Conservation (phyloP, 257 asterid genomes). For the Lithospermum erythrorhizon region DNA sequence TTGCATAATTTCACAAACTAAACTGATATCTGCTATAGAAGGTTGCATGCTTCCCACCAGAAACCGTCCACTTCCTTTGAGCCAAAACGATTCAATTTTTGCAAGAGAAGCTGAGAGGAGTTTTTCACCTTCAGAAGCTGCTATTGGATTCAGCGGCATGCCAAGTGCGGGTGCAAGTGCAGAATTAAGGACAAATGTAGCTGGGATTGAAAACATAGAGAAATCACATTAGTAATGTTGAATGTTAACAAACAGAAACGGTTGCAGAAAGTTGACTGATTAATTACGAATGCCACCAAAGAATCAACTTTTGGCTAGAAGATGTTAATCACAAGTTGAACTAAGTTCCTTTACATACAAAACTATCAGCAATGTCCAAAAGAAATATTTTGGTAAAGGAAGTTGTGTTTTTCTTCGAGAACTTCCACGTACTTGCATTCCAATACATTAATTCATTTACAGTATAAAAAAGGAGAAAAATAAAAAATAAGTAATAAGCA, state of each 20-base stretch:
- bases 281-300: no score
- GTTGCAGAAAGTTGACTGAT: no score
- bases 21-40: constrained; percentile 80
- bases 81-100: constrained; percentile 66
- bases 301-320: no score
- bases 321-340: no score
- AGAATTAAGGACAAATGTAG: constrained; percentile 30
- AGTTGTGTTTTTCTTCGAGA: no score
- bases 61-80: constrained; percentile 56
- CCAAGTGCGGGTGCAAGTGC: constrained; percentile 61
- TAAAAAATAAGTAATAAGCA: background rate
- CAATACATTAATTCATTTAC: no score
- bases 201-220: constrained; percentile 26
- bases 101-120: constrained; percentile 51
- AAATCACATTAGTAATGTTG: constrained; percentile 6
- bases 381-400: no score
- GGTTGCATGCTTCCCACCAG: constrained; percentile 66
- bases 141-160: constrained; percentile 41
- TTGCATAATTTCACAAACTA: constrained; percentile 81
- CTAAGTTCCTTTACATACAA: no score
- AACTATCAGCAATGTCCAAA: no score
- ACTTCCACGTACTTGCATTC: no score
- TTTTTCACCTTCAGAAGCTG: constrained; percentile 58
- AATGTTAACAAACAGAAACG: background rate
- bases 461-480: no score